Evolutionary conservation across 2,329 filamentous ascomycete genomes (phyloP).

Genomic region (Fusarium globosum): DNA sequence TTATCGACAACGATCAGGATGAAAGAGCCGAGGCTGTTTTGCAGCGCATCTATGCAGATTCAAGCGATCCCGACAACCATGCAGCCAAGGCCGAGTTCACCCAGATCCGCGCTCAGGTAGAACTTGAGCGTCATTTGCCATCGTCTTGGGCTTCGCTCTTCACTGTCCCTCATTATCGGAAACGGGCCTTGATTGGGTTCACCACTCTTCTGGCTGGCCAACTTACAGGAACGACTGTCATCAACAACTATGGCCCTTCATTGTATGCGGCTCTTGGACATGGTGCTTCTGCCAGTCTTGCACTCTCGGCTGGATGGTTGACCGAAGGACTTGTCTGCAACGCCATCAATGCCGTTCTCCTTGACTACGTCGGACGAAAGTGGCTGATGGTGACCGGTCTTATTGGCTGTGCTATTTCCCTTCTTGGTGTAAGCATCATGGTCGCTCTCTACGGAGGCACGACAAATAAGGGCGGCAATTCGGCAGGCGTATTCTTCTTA

Average conservation of each 20-base stretch:
- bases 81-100: neutral
- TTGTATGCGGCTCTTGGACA: neutral
- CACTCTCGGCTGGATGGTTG: neutral
- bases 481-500: neutral
- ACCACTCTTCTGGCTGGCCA: neutral
- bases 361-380: neutral
- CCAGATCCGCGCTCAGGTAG: neutral
- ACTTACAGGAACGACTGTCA: neutral
- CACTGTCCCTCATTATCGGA: neutral
- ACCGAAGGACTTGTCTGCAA: constrained; percentile 7
- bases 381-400: neutral
- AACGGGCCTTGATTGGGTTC: neutral
- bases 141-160: neutral
- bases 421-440: neutral
- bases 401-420: accelerated
- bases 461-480: neutral
- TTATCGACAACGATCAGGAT: neutral
- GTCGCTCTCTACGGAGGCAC: neutral
- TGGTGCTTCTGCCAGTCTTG: neutral
- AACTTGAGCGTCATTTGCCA: neutral
- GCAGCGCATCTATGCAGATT: neutral
- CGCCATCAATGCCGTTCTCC: neutral
- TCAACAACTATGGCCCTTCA: neutral
- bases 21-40: neutral
- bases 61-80: neutral